Conservation (phyloP, 2,329 filamentous ascomycete species). For the Helotiales sp. region DNA sequence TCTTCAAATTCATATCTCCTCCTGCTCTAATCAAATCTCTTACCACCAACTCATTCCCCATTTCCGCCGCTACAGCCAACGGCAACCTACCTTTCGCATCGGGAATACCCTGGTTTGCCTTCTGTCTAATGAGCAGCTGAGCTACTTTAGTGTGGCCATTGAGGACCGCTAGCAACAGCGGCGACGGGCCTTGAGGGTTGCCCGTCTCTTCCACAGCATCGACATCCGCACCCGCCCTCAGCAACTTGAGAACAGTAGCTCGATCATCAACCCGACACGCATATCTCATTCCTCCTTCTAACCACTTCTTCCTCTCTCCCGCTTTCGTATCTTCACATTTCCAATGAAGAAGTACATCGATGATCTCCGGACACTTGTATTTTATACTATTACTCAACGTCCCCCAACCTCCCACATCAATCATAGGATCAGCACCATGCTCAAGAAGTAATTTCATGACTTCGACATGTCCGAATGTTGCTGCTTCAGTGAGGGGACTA, state of each 20-base stretch:
- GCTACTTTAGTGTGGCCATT: constrained; percentile 9
- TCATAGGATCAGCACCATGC: constrained; percentile 18
- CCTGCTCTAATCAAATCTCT: constrained; percentile 14
- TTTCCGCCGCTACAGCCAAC: constrained; percentile 10
- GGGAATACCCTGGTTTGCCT: constrained; percentile 8
- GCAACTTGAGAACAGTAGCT: constrained; percentile 7
- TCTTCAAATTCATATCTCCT: constrained; percentile 14
- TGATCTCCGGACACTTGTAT: constrained; percentile 6
- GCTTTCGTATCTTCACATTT: constrained; percentile 7
- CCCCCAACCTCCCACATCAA: not conserved
- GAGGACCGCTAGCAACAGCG: constrained; percentile 14
- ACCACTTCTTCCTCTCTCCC: constrained; percentile 17
- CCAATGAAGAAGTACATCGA: constrained; percentile 5
- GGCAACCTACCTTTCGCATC: constrained; percentile 12
- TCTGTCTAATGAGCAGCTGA: constrained; percentile 13
- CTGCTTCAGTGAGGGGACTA: constrained; percentile 16
- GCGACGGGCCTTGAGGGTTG: not conserved
- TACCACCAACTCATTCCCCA: constrained; percentile 15
- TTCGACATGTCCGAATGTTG: constrained; percentile 6
- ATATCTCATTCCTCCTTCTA: not conserved
- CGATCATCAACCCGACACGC: constrained; percentile 2
- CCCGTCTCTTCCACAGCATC: constrained; percentile 24
- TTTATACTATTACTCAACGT: constrained; percentile 11
- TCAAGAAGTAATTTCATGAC: constrained; percentile 12
- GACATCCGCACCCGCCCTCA: constrained; percentile 16